Evolutionary conservation across 2,329 filamentous ascomycete species (phyloP), one percentile per base, ranked within the genome.

Genomic region (Fusarium heterosporum): DNA sequence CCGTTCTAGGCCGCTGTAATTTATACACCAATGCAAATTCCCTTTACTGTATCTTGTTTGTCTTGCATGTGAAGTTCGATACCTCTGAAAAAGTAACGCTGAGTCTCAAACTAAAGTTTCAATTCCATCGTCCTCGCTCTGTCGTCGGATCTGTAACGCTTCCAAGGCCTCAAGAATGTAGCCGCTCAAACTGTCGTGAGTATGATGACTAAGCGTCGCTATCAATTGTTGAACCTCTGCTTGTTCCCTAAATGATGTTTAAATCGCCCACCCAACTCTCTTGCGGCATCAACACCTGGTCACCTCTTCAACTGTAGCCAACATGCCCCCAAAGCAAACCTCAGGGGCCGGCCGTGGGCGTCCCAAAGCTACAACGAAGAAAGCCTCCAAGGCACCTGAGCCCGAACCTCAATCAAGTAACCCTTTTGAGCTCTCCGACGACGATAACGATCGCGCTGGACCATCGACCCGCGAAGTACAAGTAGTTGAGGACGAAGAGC

Each of bases 21-120:
- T 84, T 87, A 86, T 85, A 85, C 79, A 83, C 80, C 80, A 82
- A 83, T 79, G 83, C 84, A 84, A 85, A 84, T 85, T 83, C 81
- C 80, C 76, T 79, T 79, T 76, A 72, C 73, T 70, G 71, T 66
- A 47, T 16, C 38, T 5, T 17, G 11, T 2, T 11, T 34, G 3
- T 7, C 25, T 3, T 47, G n/a, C 12, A 6, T 36, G 25, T 61
- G 61, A 38, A 36, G 34, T 36, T 10, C 4, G 16, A 36, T 36
- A 10, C n/a, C 16, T 6, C 1, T 17, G 28, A 9, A 6, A 12
- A 29, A 6, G 28, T 29, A 12, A 29, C 11, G 11, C 11, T 29
- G 11, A 12, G 28, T 12, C 28, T 8, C 28, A 29, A 9, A 9
- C 28, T 8, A 29, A 29, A 12, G 8, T 29, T 8, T 29, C 22